These are phyloP conservation scores for Hanseniaspora occidentalis DNA, from an alignment of 805 yeast species.

Conservation along the genomic window DNA sequence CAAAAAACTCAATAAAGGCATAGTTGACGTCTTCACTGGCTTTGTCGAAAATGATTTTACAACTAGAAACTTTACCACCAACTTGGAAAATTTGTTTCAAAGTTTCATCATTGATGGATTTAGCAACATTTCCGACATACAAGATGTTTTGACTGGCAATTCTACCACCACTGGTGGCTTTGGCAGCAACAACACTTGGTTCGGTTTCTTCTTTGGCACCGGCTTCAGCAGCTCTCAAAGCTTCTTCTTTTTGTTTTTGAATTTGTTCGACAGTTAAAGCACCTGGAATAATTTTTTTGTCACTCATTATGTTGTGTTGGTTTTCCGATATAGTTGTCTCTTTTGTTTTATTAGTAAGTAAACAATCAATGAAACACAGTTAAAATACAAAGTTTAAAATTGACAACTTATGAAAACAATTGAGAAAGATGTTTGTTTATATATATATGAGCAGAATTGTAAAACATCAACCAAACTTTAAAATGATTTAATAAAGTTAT, in stretches of 20 bases:
- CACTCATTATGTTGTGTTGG: not conserved
- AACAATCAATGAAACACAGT: not conserved
- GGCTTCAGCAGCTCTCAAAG: constrained; percentile 4
- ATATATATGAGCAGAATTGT: too few species aligned
- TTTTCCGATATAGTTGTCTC: not conserved
- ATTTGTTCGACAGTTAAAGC: constrained; percentile 2
- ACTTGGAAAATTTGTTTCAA: constrained; percentile 49
- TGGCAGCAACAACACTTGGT: constrained; percentile 40
- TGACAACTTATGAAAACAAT: too few species aligned
- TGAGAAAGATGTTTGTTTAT: too few species aligned
- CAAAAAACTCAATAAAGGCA: constrained; percentile 69
- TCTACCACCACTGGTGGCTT: constrained; percentile 70
- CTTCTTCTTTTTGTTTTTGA: constrained; percentile 4
- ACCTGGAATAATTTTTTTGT: constrained; percentile 4
- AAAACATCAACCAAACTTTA: too few species aligned
- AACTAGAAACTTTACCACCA: constrained; percentile 47
- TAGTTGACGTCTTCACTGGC: constrained; percentile 63
- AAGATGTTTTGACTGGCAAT: constrained; percentile 61
- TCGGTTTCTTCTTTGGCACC: constrained; percentile 7
- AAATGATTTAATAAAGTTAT: too few species aligned
- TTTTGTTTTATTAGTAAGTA: too few species aligned
- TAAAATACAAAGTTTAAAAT: too few species aligned
- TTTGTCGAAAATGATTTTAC: constrained; percentile 67
- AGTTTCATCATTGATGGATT: constrained; percentile 49
- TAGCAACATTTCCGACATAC: constrained; percentile 66